These are phyloP conservation scores for Ascochyta viciae-villosae DNA, from an alignment of 2,329 filamentous ascomycete species.

Conservation along the genomic window DNA sequence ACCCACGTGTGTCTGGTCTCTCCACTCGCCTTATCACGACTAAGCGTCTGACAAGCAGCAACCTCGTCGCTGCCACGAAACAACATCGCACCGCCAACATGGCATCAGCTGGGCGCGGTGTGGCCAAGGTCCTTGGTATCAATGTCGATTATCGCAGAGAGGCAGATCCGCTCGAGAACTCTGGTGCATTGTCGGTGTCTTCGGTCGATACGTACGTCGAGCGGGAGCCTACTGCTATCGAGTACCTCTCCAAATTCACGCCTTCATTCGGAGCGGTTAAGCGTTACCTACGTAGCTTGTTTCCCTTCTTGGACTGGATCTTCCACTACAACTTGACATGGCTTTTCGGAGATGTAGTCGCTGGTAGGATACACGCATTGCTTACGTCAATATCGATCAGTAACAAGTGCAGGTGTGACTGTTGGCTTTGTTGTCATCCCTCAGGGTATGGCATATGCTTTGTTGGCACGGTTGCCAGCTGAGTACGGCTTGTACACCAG, in stretches of 20 bases:
- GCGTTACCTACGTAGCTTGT: conserved; percentile 73
- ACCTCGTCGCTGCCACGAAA: conserved; percentile 46
- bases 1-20: background rate
- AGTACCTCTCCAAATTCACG: conserved; percentile 72
- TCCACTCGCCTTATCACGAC: background rate
- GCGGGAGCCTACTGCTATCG: conserved; percentile 74
- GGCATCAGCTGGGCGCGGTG: conserved; percentile 69
- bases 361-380: conserved; percentile 64
- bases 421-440: conserved; percentile 85
- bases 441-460: conserved; percentile 94
- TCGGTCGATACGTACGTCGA: conserved; percentile 74
- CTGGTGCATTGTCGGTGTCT: conserved; percentile 78
- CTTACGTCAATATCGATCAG: no score
- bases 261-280: conserved; percentile 64
- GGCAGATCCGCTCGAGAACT: conserved; percentile 62
- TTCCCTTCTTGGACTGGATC: conserved; percentile 93
- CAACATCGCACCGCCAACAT: conserved; percentile 21
- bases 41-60: conserved; percentile 24
- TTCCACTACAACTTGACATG: conserved; percentile 87
- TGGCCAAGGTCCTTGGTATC: conserved; percentile 85
- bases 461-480: conserved; percentile 77
- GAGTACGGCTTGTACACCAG: conserved; percentile 93
- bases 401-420: conserved; percentile 62
- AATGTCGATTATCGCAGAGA: conserved; percentile 74
- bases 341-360: conserved; percentile 86